Percentiles rank a stretch among this genome's conserved stretches.
phyloP scores from a whole-genome alignment of 192 early-diverging fungal genomes.

The Thoreauomyces humboldtii region DNA sequence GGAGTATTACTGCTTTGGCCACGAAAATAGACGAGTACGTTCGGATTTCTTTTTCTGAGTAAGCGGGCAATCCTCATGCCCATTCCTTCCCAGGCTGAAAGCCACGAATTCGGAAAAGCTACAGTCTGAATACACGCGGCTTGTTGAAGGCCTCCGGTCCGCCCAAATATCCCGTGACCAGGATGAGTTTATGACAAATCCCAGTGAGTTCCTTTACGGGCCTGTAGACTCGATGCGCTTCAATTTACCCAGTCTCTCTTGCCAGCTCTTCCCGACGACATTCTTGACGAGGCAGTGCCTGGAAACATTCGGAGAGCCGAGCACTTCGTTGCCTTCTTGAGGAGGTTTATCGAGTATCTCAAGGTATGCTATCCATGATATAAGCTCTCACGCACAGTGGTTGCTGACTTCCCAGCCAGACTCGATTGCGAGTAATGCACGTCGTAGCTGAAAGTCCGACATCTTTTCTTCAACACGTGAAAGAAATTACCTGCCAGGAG shows the following conservation, averaged over 20 bases:
- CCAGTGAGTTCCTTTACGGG: conserved; percentile 42
- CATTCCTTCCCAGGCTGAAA: conserved; percentile 67
- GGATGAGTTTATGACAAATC: conserved; percentile 89
- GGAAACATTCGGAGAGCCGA: conserved; percentile 97
- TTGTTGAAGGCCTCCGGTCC: conserved; percentile 85
- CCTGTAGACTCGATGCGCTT: background rate
- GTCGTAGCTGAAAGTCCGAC: conserved; percentile 94
- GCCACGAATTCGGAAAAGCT: conserved; percentile 82
- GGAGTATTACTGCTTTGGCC: conserved; percentile 68
- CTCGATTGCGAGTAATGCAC: conserved; percentile 92
- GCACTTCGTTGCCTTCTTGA: conserved; percentile 96
- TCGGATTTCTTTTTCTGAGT: background rate
- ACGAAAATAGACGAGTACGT: conserved; percentile 70
- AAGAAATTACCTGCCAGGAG: conserved; percentile 95
- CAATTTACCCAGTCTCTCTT: background rate
- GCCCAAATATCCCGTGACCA: conserved; percentile 73
- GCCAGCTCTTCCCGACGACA: conserved; percentile 83
- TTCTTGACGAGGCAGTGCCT: conserved; percentile 89
- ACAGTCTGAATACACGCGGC: conserved; percentile 81
- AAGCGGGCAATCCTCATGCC: no score
- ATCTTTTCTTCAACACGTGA: conserved; percentile 90
- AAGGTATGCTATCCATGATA: conserved; percentile 52
- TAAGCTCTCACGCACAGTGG: no score
- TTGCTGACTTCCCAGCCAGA: conserved; percentile 42
- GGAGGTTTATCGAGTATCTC: conserved; percentile 96